phyloP scores from a whole-genome alignment of 2,329 filamentous ascomycete genomes.

The Talaromyces sp. region DNA sequence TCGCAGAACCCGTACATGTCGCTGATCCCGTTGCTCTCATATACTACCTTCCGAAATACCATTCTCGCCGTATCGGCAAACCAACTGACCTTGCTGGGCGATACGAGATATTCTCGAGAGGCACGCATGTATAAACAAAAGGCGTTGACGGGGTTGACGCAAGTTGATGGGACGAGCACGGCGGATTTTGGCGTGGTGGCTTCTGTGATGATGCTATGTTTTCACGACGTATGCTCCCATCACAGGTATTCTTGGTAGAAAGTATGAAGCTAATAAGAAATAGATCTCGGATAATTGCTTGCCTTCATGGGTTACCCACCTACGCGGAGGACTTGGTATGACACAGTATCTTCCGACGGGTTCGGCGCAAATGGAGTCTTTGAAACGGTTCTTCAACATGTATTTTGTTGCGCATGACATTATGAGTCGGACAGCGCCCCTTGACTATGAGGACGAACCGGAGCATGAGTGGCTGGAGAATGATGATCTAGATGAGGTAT shows the following conservation, averaged over 20 bases:
- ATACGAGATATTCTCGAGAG: conserved; percentile 26
- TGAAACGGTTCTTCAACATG: conserved; percentile 23
- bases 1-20: conserved; percentile 32
- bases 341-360: conserved; percentile 23
- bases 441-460: conserved; percentile 6
- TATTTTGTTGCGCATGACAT: conserved; percentile 38
- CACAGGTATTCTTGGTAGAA: background rate
- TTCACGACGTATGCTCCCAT: conserved; percentile 30
- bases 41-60: conserved; percentile 27
- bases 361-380: conserved; percentile 23
- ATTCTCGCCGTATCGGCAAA: conserved; percentile 33
- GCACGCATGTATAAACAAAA: conserved; percentile 29
- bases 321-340: conserved; percentile 31
- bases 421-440: conserved; percentile 30
- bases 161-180: conserved; percentile 22
- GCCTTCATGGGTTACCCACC: conserved; percentile 34
- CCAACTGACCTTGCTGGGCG: conserved; percentile 29
- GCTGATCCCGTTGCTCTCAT: conserved; percentile 24
- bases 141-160: conserved; percentile 29
- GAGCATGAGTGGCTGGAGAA: conserved; percentile 25
- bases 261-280: background rate
- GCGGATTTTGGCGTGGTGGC: conserved; percentile 29
- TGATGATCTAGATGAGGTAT: conserved; percentile 29
- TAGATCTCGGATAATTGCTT: conserved; percentile 35
- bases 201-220: conserved; percentile 37